A percentile compares a stretch with the other conserved stretches of the same genome.
These are phyloP conservation scores for Elsinoe ampelina DNA, from an alignment of 2,329 filamentous ascomycete genomes.

Conservation along the genomic window DNA sequence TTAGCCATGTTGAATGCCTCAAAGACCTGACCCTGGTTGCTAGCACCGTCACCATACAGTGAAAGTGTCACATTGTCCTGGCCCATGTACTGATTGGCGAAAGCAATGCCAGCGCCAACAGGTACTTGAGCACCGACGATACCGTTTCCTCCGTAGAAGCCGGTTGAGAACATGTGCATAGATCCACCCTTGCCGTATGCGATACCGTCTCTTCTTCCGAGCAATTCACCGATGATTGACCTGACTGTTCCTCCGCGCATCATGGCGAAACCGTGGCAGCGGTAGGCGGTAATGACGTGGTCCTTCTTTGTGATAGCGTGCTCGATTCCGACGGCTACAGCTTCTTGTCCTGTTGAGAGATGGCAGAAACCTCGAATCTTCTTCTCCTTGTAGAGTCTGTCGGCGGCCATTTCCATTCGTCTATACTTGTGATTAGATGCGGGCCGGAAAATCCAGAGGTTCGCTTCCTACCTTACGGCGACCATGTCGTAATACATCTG, in stretches of 20 bases:
- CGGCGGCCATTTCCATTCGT: slow-evolving; percentile 99
- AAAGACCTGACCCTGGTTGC: slow-evolving; percentile 98
- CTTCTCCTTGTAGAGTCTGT: slow-evolving; percentile 99
- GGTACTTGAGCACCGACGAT: slow-evolving; percentile 98
- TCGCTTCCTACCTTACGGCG: slow-evolving; percentile 61
- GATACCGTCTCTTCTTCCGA: slow-evolving; percentile 92
- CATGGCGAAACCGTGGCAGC: slow-evolving; percentile 95
- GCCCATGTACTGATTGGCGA: slow-evolving; percentile 88
- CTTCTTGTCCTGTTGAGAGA: slow-evolving; percentile 94
- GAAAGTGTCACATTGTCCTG: slow-evolving; percentile 80
- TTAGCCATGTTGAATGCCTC: slow-evolving; percentile 99
- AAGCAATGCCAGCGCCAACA: slow-evolving; percentile 90
- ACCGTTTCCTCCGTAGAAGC: slow-evolving; percentile 98
- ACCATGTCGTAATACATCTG: slow-evolving; percentile 99
- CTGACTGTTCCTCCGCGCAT: slow-evolving; percentile 90
- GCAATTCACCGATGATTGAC: slow-evolving; percentile 89
- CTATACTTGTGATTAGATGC: slow-evolving; percentile 36
- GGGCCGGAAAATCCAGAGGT: background rate
- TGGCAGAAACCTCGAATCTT: slow-evolving; percentile 99
- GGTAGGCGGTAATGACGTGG: slow-evolving; percentile 95
- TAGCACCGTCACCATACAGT: slow-evolving; percentile 94
- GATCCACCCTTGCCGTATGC: slow-evolving; percentile 98
- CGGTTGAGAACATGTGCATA: slow-evolving; percentile 99
- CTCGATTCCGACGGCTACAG: slow-evolving; percentile 93
- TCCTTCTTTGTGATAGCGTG: slow-evolving; percentile 85